phyloP scores from a whole-genome alignment of 495 filamentous ascomycete species.

The Penicillium samsonianum region DNA sequence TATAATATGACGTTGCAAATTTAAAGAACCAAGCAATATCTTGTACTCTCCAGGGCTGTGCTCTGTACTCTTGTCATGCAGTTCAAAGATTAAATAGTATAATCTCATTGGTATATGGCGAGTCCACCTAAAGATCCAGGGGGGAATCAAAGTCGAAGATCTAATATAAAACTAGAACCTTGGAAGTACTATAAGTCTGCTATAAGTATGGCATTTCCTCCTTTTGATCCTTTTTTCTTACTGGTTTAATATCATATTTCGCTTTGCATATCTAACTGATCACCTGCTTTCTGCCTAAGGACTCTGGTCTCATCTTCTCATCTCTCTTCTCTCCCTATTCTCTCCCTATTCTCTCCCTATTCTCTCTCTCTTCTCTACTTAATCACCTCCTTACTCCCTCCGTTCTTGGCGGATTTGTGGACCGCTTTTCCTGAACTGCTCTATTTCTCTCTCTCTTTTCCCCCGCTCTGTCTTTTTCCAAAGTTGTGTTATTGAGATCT shows the following conservation, averaged over 20 bases:
- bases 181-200: neutral
- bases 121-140: slow-evolving; percentile 1
- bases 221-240: neutral
- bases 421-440: slow-evolving; percentile 16
- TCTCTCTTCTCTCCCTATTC: neutral
- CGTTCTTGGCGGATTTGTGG: slow-evolving; percentile 29
- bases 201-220: slow-evolving; percentile 5
- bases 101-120: neutral
- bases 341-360: neutral
- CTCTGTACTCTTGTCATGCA: neutral
- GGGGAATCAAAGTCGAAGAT: neutral
- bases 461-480: slow-evolving; percentile 13
- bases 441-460: slow-evolving; percentile 19
- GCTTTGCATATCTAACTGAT: slow-evolving; percentile 5
- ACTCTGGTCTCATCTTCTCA: neutral
- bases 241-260: neutral
- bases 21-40: too few species aligned
- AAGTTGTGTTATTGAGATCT: slow-evolving; percentile 11
- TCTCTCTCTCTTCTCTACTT: neutral
- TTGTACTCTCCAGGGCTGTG: too few species aligned
- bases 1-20: too few species aligned
- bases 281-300: neutral
- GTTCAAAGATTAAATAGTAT: neutral
- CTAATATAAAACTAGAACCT: neutral
- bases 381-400: slow-evolving; percentile 26